These are phyloP conservation scores for Juncus inflexus DNA, from an alignment of 176 grass and related monocot species.

Conservation along the genomic window DNA sequence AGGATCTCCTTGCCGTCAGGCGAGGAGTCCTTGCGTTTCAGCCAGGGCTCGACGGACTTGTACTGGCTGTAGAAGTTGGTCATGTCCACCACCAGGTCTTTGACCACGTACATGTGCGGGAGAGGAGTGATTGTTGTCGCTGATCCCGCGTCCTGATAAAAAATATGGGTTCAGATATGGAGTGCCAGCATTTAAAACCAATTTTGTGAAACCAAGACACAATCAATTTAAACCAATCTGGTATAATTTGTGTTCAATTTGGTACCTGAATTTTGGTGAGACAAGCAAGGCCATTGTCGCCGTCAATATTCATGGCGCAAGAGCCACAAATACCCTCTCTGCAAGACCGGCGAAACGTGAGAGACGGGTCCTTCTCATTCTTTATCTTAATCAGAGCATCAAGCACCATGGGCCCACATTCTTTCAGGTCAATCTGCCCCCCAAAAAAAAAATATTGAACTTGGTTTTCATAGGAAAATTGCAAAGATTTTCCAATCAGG, in stretches of 20 bases:
- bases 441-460: no score
- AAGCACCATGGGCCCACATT: constrained; percentile 86
- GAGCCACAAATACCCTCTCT: constrained; percentile 97
- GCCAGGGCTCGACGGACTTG: constrained; percentile 85
- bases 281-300: constrained; percentile 94
- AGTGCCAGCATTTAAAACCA: no score
- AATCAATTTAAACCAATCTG: no score
- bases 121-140: constrained; percentile 70
- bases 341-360: constrained; percentile 94
- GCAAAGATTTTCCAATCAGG: no score
- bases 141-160: background rate
- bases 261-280: constrained; percentile 81
- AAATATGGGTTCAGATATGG: no score
- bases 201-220: no score
- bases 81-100: constrained; percentile 98
- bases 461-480: no score
- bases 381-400: constrained; percentile 91
- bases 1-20: constrained; percentile 52
- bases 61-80: constrained; percentile 97
- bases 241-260: no score
- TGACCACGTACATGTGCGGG: constrained; percentile 95
- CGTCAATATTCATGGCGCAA: constrained; percentile 95
- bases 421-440: constrained; percentile 46
- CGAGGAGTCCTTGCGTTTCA: constrained; percentile 72
- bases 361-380: constrained; percentile 90